Percentiles rank a stretch among this genome's conserved stretches.
Evolutionary conservation across 495 filamentous ascomycete genomes (phyloP).

Genomic region (Talaromyces nanjingensis): DNA sequence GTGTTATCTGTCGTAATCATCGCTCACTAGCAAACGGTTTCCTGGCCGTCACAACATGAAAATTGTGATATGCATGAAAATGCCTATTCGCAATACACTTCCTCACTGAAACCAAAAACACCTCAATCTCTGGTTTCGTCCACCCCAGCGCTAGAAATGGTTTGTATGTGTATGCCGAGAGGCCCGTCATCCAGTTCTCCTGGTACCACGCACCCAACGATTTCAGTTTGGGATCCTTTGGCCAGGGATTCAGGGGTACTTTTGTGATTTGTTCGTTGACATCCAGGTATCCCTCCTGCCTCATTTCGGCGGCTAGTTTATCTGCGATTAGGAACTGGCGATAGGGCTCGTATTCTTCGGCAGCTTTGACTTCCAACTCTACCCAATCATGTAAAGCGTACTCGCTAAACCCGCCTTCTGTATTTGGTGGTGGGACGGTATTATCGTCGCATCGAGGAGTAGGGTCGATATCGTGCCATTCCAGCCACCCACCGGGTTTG

Average conservation of each 20-base stretch:
- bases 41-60: constrained; percentile 47
- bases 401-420: constrained; percentile 33
- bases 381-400: constrained; percentile 47
- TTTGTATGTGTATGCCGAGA: constrained; percentile 43
- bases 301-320: constrained; percentile 47
- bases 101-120: constrained; percentile 53
- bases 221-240: constrained; percentile 45
- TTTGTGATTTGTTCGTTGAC: constrained; percentile 49
- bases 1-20: background rate
- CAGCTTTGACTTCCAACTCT: constrained; percentile 38
- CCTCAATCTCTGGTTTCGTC: constrained; percentile 46
- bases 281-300: constrained; percentile 57
- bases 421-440: constrained; percentile 41
- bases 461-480: constrained; percentile 56
- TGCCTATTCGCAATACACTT: constrained; percentile 45
- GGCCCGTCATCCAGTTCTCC: constrained; percentile 32
- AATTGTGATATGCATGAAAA: constrained; percentile 49
- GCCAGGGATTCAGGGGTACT: constrained; percentile 55
- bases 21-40: constrained; percentile 35
- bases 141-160: constrained; percentile 35
- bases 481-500: constrained; percentile 59
- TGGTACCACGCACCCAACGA: constrained; percentile 39
- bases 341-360: constrained; percentile 38
- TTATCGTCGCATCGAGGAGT: constrained; percentile 55
- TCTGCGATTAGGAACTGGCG: constrained; percentile 46